Percentiles rank a stretch among this genome's conserved stretches.
Evolutionary conservation across 805 yeast species (phyloP).

Genomic region (Zygotorulaspora danielsina): DNA sequence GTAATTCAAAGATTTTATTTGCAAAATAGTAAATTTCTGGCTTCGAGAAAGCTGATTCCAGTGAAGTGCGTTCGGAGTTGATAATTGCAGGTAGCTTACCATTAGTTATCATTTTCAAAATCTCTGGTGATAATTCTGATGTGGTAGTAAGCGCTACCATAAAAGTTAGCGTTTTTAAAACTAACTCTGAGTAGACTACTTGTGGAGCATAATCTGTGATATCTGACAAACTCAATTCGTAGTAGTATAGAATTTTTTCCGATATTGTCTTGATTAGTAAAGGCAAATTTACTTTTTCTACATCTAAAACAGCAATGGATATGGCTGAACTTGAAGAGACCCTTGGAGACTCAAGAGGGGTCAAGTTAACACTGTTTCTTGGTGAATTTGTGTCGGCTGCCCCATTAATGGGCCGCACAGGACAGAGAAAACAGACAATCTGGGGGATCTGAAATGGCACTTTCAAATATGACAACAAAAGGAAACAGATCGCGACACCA

Average conservation of each 20-base stretch:
- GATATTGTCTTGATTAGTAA: slow-evolving; percentile 39
- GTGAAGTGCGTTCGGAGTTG: background rate
- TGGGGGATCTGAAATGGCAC: slow-evolving; percentile 31
- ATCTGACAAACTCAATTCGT: slow-evolving; percentile 49
- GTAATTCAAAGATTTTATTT: slow-evolving; percentile 44
- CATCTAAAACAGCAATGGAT: slow-evolving; percentile 20
- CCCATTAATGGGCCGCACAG: slow-evolving; percentile 20
- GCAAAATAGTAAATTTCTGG: slow-evolving; percentile 48
- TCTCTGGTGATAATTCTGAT: slow-evolving; percentile 43
- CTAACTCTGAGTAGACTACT: slow-evolving; percentile 66
- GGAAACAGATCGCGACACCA: slow-evolving; percentile 63
- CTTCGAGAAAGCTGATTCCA: slow-evolving; percentile 28
- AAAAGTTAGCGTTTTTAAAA: slow-evolving; percentile 59
- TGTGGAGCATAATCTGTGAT: slow-evolving; percentile 79
- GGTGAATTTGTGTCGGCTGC: slow-evolving; percentile 13
- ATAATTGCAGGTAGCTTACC: slow-evolving; percentile 24
- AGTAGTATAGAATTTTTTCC: slow-evolving; percentile 41
- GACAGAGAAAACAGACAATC: slow-evolving; percentile 36
- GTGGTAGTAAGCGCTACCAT: slow-evolving; percentile 50
- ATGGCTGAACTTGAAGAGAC: slow-evolving; percentile 38
- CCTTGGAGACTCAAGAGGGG: slow-evolving; percentile 46
- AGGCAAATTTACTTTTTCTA: slow-evolving; percentile 29
- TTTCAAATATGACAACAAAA: slow-evolving; percentile 53
- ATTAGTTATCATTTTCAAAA: slow-evolving; percentile 45
- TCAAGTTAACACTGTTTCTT: slow-evolving; percentile 25